Conservation (phyloP, 169 alveolate species). For the Eimeria nieschulzi region DNA sequence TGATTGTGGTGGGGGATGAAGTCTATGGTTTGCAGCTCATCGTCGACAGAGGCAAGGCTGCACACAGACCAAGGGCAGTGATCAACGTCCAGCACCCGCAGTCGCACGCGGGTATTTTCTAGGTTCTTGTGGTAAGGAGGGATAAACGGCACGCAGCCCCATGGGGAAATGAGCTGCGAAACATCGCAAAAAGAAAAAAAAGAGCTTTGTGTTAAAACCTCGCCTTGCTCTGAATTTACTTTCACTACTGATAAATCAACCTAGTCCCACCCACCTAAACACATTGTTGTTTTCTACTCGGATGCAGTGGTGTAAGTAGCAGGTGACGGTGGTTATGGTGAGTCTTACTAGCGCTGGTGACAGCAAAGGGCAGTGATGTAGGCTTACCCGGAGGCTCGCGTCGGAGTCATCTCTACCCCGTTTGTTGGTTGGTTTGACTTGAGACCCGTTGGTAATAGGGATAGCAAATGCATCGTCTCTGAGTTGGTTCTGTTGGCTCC, state of each 20-base stretch:
- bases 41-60: slow-evolving; percentile 59
- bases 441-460: slow-evolving; percentile 22
- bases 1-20: slow-evolving; percentile 53
- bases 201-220: too few relatives aligned
- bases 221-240: too few relatives aligned
- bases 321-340: too few relatives aligned
- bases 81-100: slow-evolving; percentile 62
- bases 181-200: not conserved
- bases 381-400: slow-evolving; percentile 21
- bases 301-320: too few relatives aligned
- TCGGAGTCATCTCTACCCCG: slow-evolving; percentile 6
- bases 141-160: slow-evolving; percentile 57
- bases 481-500: slow-evolving; percentile 35
- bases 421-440: not conserved
- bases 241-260: too few relatives aligned
- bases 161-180: slow-evolving; percentile 52
- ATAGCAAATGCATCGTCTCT: slow-evolving; percentile 34
- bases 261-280: too few relatives aligned
- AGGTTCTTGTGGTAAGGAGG: slow-evolving; percentile 69
- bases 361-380: not conserved
- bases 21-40: slow-evolving; percentile 56
- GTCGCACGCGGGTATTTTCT: slow-evolving; percentile 52
- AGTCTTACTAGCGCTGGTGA: too few relatives aligned
- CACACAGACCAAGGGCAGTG: slow-evolving; percentile 67
- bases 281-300: too few relatives aligned